A percentile compares a stretch with the other conserved stretches of the same genome.
phyloP scores from a whole-genome alignment of 1,284 basidiomycete species.

The Hortiboletus rubellus region DNA sequence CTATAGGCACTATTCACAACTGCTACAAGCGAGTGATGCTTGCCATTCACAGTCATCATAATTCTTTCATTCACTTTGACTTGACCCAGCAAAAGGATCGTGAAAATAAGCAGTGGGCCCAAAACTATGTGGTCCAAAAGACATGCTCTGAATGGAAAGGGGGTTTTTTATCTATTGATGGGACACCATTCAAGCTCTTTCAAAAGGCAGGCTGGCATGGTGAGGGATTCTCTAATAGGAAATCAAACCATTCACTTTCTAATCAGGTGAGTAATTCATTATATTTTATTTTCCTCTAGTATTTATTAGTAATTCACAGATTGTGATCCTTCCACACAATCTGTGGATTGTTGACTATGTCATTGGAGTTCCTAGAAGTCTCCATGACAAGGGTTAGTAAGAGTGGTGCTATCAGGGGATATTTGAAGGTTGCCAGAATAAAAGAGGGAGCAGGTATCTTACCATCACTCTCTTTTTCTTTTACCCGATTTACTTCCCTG shows the following conservation, averaged over 20 bases:
- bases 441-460: no score
- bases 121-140: background rate
- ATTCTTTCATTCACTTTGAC: no score
- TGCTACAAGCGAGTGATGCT: no score
- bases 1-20: no score
- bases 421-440: no score
- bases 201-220: conserved; percentile 18
- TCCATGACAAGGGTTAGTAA: conserved; percentile 10
- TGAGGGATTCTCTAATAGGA: conserved; percentile 14
- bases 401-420: no score
- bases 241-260: conserved; percentile 14
- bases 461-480: no score
- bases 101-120: background rate
- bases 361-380: conserved; percentile 22
- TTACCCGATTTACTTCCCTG: no score
- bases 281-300: no score
- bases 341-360: conserved; percentile 25
- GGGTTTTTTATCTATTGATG: conserved; percentile 13
- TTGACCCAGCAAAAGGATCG: background rate
- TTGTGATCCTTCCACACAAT: conserved; percentile 16
- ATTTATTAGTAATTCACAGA: background rate
- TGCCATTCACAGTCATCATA: no score
- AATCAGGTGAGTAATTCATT: conserved; percentile 13
- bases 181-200: conserved; percentile 16
- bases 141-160: conserved; percentile 7